Conservation (phyloP, 2,329 filamentous ascomycete species). For the Exophiala aquamarina region DNA sequence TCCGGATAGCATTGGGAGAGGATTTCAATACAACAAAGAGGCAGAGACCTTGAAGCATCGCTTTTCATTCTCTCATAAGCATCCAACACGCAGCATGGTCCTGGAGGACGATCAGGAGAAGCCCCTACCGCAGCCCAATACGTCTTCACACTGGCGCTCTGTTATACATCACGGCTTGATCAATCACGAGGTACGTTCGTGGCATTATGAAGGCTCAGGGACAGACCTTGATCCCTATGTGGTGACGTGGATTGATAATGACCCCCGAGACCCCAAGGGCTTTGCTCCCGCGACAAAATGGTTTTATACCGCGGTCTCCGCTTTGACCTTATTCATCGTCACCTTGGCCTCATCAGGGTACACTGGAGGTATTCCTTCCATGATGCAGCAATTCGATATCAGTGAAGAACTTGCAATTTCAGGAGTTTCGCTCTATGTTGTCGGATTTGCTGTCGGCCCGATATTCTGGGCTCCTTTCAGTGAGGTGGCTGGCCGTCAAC, state of each 20-base stretch:
- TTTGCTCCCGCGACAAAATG: slow-evolving; percentile 39
- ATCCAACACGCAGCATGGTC: too few relatives aligned
- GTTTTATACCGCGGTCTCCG: slow-evolving; percentile 33
- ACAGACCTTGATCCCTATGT: slow-evolving; percentile 68
- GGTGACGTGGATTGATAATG: slow-evolving; percentile 43
- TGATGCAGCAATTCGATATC: slow-evolving; percentile 51
- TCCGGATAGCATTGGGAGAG: too few relatives aligned
- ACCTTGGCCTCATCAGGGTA: slow-evolving; percentile 56
- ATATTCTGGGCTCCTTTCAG: slow-evolving; percentile 43
- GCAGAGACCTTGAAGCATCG: too few relatives aligned
- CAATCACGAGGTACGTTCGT: slow-evolving; percentile 29
- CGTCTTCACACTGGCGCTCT: slow-evolving; percentile 12
- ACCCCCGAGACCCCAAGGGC: slow-evolving; percentile 42
- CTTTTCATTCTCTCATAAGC: too few relatives aligned
- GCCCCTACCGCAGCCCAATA: too few relatives aligned
- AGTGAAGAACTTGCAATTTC: slow-evolving; percentile 41
- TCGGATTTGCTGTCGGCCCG: slow-evolving; percentile 60
- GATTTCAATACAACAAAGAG: too few relatives aligned
- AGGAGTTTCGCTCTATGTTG: slow-evolving; percentile 49
- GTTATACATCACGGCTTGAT: slow-evolving; percentile 8
- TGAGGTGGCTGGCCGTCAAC: slow-evolving; percentile 28
- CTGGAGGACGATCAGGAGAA: too few relatives aligned
- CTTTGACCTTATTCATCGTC: slow-evolving; percentile 58
- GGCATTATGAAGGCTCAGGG: slow-evolving; percentile 61
- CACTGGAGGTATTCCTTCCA: slow-evolving; percentile 55